These are phyloP conservation scores for Trichoderma asperellum DNA, from an alignment of 2,329 filamentous ascomycete species.

Conservation along the genomic window DNA sequence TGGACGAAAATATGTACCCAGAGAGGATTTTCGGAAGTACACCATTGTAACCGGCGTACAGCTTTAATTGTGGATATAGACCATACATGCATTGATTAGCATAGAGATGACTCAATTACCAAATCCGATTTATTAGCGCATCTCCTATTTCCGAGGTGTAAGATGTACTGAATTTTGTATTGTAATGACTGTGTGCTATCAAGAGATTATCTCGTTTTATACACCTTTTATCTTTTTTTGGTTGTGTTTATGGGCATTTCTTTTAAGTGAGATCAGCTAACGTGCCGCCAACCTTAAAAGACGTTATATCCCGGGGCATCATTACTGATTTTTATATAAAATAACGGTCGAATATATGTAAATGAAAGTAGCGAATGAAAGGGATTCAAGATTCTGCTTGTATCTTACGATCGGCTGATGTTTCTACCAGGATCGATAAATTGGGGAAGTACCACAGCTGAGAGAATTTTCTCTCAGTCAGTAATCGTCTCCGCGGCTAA, in stretches of 20 bases:
- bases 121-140: not conserved
- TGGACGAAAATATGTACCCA: slow-evolving; percentile 4
- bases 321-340: not conserved
- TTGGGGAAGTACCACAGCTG: not conserved
- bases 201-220: not conserved
- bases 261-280: not conserved
- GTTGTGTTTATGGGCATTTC: too few relatives aligned
- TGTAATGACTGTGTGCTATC: slow-evolving; percentile 2
- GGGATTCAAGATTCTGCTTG: not conserved
- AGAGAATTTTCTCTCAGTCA: slow-evolving; percentile 43
- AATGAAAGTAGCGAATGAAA: not conserved
- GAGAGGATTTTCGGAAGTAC: slow-evolving; percentile 10
- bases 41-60: slow-evolving; percentile 1
- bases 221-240: not conserved
- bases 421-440: not conserved
- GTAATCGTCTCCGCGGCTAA: slow-evolving; percentile 78
- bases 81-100: not conserved
- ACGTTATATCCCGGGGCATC: not conserved
- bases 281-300: not conserved
- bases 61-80: slow-evolving; percentile 1
- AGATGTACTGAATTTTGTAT: not conserved
- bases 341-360: not conserved
- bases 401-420: not conserved
- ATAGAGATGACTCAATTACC: too few relatives aligned
- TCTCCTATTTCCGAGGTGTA: not conserved